Base-by-base conservation (phyloP, 257 asterid genomes). In the Solanum sitiens region DNA sequence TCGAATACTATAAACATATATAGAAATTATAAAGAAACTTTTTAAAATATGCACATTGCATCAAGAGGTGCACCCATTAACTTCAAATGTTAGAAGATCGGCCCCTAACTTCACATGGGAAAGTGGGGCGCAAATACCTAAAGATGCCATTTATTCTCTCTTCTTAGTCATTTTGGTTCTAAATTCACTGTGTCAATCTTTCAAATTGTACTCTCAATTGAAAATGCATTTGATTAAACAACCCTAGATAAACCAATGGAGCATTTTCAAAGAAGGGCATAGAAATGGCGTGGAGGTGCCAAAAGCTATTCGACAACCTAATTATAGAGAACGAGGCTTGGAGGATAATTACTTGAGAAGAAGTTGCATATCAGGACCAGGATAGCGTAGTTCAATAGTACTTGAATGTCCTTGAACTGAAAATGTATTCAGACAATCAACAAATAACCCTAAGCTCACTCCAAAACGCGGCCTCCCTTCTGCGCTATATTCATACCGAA, bases 351-450 rank as follows among this genome's bases (percentile, higher is more conserved):
- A 96, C 98, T 95, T 93, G 88, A 97, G 92, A 88, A 97, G 93
- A 88, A 97, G 99, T 84, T 96, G 99, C 99, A 94, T 96, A 85
- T 97, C 99, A 27, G 98, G 95, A 86, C 99, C 99, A 0, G 99
- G 99, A 91, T 94, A 97, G 72, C 93, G 94, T 85, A 96, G 90
- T 90, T 97, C 98, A 39, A 96, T 94, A 67, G 92, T 79, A 90
- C 68, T 89, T 77, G 98, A 92, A 85, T 90, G 93, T 75, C 98
- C 96, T 27, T 96, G 98, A 89, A 91, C 94, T 35, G 98, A 93
- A 92, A 97, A 97, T 65, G 96, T 95, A 86, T 93, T 95, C 82
- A 97, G 92, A 86, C 95, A 95, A 91, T 97, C 99, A 86, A 95
- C 93, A 90, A 97, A 93, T 44, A 95, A 92, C 86, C 98, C 99